Evolutionary conservation across 164 flowering plant species (phyloP).

Genomic region (Chimonanthus praecox): DNA sequence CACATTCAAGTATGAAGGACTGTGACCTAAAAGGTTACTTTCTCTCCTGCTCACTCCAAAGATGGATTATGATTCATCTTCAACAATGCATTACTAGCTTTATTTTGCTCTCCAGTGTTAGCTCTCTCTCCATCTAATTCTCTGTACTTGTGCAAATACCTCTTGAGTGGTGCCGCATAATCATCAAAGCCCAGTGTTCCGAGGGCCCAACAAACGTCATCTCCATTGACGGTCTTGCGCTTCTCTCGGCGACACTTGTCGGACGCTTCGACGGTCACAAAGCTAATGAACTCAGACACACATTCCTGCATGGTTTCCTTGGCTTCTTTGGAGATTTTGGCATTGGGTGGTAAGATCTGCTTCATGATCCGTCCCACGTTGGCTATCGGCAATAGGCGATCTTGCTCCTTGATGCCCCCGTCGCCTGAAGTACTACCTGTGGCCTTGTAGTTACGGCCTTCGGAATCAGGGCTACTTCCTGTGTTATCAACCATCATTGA

Average conservation of each 20-base stretch:
- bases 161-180: slow-evolving; percentile 46
- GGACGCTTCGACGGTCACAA: slow-evolving; percentile 72
- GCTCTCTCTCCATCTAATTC: slow-evolving; percentile 48
- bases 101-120: background rate
- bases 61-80: background rate
- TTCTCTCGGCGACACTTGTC: slow-evolving; percentile 69
- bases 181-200: slow-evolving; percentile 56
- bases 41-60: slow-evolving; percentile 10
- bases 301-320: slow-evolving; percentile 83
- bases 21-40: background rate
- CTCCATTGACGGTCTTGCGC: slow-evolving; percentile 73
- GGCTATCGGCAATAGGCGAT: slow-evolving; percentile 64
- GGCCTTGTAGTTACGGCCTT: slow-evolving; percentile 13
- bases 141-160: slow-evolving; percentile 55
- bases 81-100: slow-evolving; percentile 5
- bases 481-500: slow-evolving; percentile 28
- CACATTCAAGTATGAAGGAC: no score
- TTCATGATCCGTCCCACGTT: slow-evolving; percentile 78
- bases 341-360: slow-evolving; percentile 58
- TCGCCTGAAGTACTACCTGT: slow-evolving; percentile 16
- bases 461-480: slow-evolving; percentile 19
- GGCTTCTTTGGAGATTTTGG: slow-evolving; percentile 71
- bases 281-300: slow-evolving; percentile 77
- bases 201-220: slow-evolving; percentile 65
- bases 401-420: slow-evolving; percentile 47